phyloP scores from a whole-genome alignment of 1,139 yeast genomes.

The Pichia sp. region DNA sequence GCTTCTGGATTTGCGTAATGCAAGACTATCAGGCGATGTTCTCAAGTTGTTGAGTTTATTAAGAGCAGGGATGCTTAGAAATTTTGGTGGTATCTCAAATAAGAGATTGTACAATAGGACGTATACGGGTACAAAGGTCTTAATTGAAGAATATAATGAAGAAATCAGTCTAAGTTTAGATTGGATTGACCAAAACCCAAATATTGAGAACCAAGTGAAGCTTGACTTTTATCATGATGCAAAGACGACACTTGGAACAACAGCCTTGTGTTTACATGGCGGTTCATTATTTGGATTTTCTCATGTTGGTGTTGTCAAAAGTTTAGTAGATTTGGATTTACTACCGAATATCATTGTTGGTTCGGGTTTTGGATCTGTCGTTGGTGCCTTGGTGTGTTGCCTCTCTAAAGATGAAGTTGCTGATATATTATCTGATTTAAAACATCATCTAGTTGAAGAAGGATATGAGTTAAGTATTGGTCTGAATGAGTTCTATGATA shows the following conservation, averaged over 20 bases:
- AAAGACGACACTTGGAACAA: conserved; percentile 84
- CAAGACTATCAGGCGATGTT: conserved; percentile 59
- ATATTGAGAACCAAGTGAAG: conserved; percentile 51
- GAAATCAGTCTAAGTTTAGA: conserved; percentile 74
- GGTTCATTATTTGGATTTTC: conserved; percentile 93
- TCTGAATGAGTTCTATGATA: conserved; percentile 42
- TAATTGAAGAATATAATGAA: conserved; percentile 82
- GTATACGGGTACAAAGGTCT: conserved; percentile 80
- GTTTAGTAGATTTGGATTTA: conserved; percentile 67
- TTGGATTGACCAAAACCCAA: conserved; percentile 37
- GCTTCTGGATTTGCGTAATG: conserved; percentile 57
- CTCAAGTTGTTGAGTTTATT: conserved; percentile 64
- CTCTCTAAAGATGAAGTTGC: conserved; percentile 49
- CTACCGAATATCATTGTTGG: conserved; percentile 91
- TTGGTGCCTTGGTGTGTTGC: conserved; percentile 82
- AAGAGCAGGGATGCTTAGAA: conserved; percentile 80
- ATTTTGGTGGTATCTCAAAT: conserved; percentile 89
- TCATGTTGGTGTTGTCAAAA: conserved; percentile 89
- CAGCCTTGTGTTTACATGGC: conserved; percentile 89
- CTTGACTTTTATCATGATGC: conserved; percentile 89
- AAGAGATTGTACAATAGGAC: conserved; percentile 77
- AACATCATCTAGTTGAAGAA: conserved; percentile 8
- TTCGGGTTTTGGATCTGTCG: conserved; percentile 91
- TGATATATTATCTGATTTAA: conserved; percentile 13
- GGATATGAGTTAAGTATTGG: conserved; percentile 37